phyloP scores from a whole-genome alignment of 129 eudicot species.

The Heracleum sosnowskyi region DNA sequence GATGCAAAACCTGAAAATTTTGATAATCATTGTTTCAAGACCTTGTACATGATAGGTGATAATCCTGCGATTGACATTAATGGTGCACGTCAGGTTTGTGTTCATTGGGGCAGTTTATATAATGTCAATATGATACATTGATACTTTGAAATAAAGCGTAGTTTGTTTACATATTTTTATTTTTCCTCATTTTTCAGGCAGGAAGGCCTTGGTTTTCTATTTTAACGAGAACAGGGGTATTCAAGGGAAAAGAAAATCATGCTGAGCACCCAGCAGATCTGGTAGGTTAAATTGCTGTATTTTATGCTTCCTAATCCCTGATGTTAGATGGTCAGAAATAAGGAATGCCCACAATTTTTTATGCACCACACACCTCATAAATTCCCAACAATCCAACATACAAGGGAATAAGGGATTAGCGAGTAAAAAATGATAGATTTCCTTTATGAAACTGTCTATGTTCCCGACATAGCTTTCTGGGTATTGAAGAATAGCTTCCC shows the following conservation, averaged over 20 bases:
- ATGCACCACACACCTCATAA: not conserved
- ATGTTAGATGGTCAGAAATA: not conserved
- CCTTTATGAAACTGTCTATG: not conserved
- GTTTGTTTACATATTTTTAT: not conserved
- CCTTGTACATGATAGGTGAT: slow-evolving; percentile 66
- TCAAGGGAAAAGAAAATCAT: slow-evolving; percentile 51
- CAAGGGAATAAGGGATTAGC: not conserved
- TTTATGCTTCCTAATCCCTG: not conserved
- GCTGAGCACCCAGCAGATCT: slow-evolving; percentile 44
- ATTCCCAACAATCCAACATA: not conserved
- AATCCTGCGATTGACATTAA: slow-evolving; percentile 60
- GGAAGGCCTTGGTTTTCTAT: slow-evolving; percentile 75
- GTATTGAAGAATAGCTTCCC: not conserved
- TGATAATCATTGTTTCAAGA: slow-evolving; percentile 25
- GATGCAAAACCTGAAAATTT: slow-evolving; percentile 5
- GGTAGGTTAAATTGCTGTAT: slow-evolving; percentile 23
- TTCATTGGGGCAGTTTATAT: no score
- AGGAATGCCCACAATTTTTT: not conserved
- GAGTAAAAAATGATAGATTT: not conserved
- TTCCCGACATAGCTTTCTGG: not conserved
- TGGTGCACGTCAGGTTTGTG: slow-evolving; percentile 57
- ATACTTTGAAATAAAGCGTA: not conserved
- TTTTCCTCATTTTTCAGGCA: slow-evolving; percentile 42
- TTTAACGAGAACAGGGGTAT: slow-evolving; percentile 58
- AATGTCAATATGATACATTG: not conserved